These are phyloP conservation scores for Colletotrichum phormii DNA, from an alignment of 2,329 filamentous ascomycete genomes.

Conservation along the genomic window DNA sequence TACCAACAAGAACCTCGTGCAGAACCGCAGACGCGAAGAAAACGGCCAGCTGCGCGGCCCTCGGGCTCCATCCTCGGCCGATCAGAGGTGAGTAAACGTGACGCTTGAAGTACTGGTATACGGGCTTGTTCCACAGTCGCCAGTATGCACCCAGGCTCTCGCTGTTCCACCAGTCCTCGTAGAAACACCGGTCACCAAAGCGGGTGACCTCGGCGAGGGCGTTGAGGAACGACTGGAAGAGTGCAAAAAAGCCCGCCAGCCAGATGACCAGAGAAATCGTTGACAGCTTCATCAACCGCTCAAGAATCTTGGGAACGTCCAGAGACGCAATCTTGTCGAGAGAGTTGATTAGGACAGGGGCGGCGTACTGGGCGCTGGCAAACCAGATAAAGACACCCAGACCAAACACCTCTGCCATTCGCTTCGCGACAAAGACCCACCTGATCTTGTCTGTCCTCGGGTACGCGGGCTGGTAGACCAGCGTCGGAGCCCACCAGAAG, in stretches of 20 bases:
- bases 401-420: conserved; percentile 80
- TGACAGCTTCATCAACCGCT: conserved; percentile 92
- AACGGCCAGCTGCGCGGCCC: conserved; percentile 80
- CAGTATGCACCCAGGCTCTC: conserved; percentile 89
- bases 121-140: conserved; percentile 97
- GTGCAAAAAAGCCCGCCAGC: conserved; percentile 96
- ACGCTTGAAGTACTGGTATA: conserved; percentile 95
- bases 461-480: conserved; percentile 97
- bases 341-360: conserved; percentile 89
- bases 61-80: conserved; percentile 81
- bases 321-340: conserved; percentile 87
- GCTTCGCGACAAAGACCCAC: conserved; percentile 89
- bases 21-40: conserved; percentile 90
- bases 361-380: conserved; percentile 91
- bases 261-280: conserved; percentile 97
- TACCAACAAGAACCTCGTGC: conserved; percentile 91
- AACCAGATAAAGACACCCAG: conserved; percentile 95
- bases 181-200: conserved; percentile 95
- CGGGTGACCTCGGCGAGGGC: conserved; percentile 88
- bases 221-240: conserved; percentile 95
- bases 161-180: conserved; percentile 98
- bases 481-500: conserved; percentile 97
- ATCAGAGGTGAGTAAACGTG: conserved; percentile 93
- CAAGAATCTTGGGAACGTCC: conserved; percentile 83
- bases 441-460: conserved; percentile 84